phyloP scores from a whole-genome alignment of 2,329 filamentous ascomycete genomes.

The Xylaria sp. region DNA sequence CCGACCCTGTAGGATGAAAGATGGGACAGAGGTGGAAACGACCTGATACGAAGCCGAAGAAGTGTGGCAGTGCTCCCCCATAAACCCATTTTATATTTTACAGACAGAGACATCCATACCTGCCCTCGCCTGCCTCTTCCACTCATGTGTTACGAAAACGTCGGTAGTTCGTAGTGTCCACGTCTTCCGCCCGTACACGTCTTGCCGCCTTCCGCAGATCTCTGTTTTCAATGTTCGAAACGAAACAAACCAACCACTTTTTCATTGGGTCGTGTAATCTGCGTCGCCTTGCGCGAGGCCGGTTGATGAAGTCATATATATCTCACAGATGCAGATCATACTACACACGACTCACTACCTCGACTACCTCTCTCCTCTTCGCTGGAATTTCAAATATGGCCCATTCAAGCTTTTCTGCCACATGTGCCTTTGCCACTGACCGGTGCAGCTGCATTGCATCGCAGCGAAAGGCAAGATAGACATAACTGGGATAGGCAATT shows the following conservation, averaged over 20 bases:
- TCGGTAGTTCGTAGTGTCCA: not conserved
- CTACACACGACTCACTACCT: not conserved
- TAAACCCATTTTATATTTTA: slow-evolving; percentile 7
- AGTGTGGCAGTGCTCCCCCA: slow-evolving; percentile 28
- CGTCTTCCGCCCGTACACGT: not conserved
- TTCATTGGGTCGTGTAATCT: not conserved
- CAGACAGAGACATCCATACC: not conserved
- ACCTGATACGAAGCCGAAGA: slow-evolving; percentile 32
- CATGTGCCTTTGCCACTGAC: too few relatives aligned
- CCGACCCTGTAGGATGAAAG: not conserved
- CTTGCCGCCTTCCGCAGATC: not conserved
- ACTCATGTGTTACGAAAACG: not conserved
- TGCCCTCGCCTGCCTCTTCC: not conserved
- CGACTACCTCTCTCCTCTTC: too few relatives aligned
- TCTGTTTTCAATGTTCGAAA: slow-evolving; percentile 1
- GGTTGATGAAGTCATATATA: slow-evolving; percentile 5
- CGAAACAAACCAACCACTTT: not conserved
- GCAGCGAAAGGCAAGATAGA: too few relatives aligned
- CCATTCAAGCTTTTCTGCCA: too few relatives aligned
- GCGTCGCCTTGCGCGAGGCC: not conserved
- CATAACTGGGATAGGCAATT: too few relatives aligned
- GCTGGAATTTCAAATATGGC: too few relatives aligned
- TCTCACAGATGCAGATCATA: not conserved
- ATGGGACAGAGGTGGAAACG: slow-evolving; percentile 28
- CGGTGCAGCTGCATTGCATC: too few relatives aligned